Evolutionary conservation across 768 basidiomycete genomes (phyloP).

Genomic region (Agrocybe pediades): DNA sequence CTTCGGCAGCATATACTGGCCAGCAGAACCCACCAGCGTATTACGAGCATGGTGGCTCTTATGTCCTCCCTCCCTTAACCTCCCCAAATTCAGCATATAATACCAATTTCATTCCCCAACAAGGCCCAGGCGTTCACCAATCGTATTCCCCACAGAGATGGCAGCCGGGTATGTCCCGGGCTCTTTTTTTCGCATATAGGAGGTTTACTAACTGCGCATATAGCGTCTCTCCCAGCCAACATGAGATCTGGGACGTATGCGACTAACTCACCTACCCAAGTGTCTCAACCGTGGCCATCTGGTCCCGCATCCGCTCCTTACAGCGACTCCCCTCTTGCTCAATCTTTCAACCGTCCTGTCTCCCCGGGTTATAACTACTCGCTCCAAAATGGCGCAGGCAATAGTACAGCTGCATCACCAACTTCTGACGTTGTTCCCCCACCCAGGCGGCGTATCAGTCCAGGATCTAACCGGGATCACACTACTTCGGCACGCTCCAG

Average conservation of each 20-base stretch:
- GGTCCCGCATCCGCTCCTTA: constrained; percentile 24
- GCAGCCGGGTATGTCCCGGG: constrained; percentile 30
- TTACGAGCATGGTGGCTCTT: constrained; percentile 44
- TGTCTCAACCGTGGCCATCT: constrained; percentile 22
- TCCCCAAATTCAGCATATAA: constrained; percentile 30
- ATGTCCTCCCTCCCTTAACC: constrained; percentile 43
- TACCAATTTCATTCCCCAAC: constrained; percentile 35
- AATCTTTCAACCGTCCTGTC: constrained; percentile 26
- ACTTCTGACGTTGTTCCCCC: constrained; percentile 54
- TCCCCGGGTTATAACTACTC: constrained; percentile 32
- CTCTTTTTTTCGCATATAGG: constrained; percentile 3
- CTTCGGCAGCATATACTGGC: constrained; percentile 33
- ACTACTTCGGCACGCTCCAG: constrained; percentile 44
- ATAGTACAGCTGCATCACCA: constrained; percentile 29
- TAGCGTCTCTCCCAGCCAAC: constrained; percentile 25
- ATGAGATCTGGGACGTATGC: constrained; percentile 31
- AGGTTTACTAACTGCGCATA: constrained; percentile 10
- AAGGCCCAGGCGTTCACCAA: constrained; percentile 28
- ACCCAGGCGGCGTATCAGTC: constrained; percentile 58
- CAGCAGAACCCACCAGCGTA: constrained; percentile 31
- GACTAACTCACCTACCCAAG: constrained; percentile 21
- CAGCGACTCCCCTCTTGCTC: constrained; percentile 20
- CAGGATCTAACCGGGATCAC: constrained; percentile 50
- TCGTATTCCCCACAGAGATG: constrained; percentile 45
- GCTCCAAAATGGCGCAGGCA: constrained; percentile 27